These are phyloP conservation scores for Fomitopsis palustris DNA, from an alignment of 1,284 basidiomycete species.

Conservation along the genomic window DNA sequence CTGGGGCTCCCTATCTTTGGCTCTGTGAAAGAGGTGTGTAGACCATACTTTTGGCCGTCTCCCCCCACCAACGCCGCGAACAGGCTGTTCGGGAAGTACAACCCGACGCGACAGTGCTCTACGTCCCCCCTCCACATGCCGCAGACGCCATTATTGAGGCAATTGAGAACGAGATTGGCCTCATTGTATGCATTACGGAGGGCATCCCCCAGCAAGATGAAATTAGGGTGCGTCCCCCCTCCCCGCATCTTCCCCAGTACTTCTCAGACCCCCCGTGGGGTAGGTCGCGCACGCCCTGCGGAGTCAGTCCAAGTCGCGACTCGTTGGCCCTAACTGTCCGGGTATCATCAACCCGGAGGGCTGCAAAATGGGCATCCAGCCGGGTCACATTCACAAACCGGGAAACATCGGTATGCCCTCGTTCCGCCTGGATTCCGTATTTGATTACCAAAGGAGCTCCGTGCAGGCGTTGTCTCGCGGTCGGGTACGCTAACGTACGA, in stretches of 20 bases:
- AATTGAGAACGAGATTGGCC: slow-evolving; percentile 93
- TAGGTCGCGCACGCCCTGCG: slow-evolving; percentile 93
- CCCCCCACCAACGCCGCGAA: slow-evolving; percentile 1
- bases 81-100: slow-evolving; percentile 81
- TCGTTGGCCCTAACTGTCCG: slow-evolving; percentile 97
- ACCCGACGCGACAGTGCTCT: slow-evolving; percentile 93
- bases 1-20: slow-evolving; percentile 96
- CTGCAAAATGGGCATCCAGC: slow-evolving; percentile 99
- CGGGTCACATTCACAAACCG: slow-evolving; percentile 94
- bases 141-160: slow-evolving; percentile 97
- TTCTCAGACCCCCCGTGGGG: background rate
- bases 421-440: background rate
- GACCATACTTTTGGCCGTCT: background rate
- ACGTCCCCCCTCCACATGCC: slow-evolving; percentile 90
- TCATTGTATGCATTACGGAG: slow-evolving; percentile 97
- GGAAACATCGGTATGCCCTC: slow-evolving; percentile 79
- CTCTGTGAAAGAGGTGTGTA: slow-evolving; percentile 80
- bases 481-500: slow-evolving; percentile 95
- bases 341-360: slow-evolving; percentile 96
- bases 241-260: slow-evolving; percentile 6
- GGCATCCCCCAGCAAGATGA: slow-evolving; percentile 97
- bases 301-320: slow-evolving; percentile 91
- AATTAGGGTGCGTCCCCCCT: slow-evolving; percentile 57
- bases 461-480: slow-evolving; percentile 89
- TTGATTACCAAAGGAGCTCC: background rate